Conservation (phyloP, 768 basidiomycete genomes). For the Pholiota conissans region DNA sequence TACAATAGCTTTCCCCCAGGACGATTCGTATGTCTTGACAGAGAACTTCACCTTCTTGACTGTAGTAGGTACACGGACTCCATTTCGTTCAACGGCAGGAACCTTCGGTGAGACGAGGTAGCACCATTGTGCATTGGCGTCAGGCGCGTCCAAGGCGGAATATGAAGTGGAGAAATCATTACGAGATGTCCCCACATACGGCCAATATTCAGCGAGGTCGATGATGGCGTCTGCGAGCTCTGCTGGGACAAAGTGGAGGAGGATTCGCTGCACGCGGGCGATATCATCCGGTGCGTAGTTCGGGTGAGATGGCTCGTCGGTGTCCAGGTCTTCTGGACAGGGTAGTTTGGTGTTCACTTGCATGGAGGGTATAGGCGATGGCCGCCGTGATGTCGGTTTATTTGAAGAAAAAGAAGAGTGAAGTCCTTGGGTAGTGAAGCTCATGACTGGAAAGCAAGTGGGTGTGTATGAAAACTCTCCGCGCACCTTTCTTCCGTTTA, state of each 20-base stretch:
- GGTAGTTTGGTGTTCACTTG: slow-evolving; percentile 19
- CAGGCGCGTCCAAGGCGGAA: slow-evolving; percentile 23
- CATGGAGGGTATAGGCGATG: not conserved
- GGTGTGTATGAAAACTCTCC: not conserved
- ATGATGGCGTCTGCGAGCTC: slow-evolving; percentile 24
- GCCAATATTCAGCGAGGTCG: slow-evolving; percentile 26
- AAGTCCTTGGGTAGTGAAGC: not conserved
- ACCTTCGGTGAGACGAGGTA: slow-evolving; percentile 23
- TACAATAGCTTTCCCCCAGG: slow-evolving; percentile 13
- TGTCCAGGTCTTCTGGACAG: slow-evolving; percentile 20
- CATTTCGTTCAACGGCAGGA: slow-evolving; percentile 17
- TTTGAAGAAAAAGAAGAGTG: not conserved
- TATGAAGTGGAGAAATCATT: slow-evolving; percentile 22
- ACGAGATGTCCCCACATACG: slow-evolving; percentile 19
- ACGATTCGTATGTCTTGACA: slow-evolving; percentile 23
- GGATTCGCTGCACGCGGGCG: slow-evolving; percentile 11
- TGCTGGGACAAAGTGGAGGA: slow-evolving; percentile 20
- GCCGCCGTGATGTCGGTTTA: not conserved
- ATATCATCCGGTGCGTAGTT: slow-evolving; percentile 18
- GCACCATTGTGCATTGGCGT: slow-evolving; percentile 27
- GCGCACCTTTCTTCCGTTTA: not conserved
- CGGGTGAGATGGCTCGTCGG: slow-evolving; percentile 12
- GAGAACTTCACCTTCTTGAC: slow-evolving; percentile 25
- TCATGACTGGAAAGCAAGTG: not conserved
- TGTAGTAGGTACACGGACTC: slow-evolving; percentile 15